A percentile compares a stretch with the other conserved stretches of the same genome.
Conservation (phyloP, 306 rosid species). For the Cicer bijugum region DNA sequence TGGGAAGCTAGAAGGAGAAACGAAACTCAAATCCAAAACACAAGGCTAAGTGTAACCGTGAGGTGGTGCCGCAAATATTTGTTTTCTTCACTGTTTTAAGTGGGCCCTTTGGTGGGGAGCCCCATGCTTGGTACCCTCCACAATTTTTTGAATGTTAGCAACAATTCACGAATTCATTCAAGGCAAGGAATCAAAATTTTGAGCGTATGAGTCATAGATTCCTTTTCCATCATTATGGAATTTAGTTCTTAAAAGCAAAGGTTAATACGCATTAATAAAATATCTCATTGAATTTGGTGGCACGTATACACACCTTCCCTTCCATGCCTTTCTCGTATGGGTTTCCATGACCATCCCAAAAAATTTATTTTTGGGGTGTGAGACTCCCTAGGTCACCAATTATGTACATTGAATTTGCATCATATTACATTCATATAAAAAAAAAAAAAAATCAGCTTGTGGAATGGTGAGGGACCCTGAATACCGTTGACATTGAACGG, state of each 20-base stretch:
- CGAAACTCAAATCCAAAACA: no score
- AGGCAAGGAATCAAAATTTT: constrained; percentile 40
- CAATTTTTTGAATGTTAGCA: constrained; percentile 28
- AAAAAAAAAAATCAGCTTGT: constrained; percentile 22
- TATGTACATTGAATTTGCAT: constrained; percentile 42
- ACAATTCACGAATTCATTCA: constrained; percentile 36
- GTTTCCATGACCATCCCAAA: constrained; percentile 34
- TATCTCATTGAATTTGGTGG: constrained; percentile 37
- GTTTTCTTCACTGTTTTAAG: constrained; percentile 11
- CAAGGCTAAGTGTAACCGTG: no score
- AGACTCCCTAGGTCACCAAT: constrained; percentile 42
- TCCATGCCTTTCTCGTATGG: constrained; percentile 41
- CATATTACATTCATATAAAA: constrained; percentile 6
- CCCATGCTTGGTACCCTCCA: constrained; percentile 10
- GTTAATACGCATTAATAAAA: constrained; percentile 14
- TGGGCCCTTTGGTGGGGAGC: constrained; percentile 39
- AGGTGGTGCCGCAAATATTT: not conserved
- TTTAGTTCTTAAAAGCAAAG: constrained; percentile 40
- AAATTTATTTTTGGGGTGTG: constrained; percentile 24
- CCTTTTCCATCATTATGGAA: constrained; percentile 32
- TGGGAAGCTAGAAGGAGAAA: no score
- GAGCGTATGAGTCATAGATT: constrained; percentile 30
- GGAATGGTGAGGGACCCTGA: constrained; percentile 42
- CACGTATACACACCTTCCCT: constrained; percentile 18
- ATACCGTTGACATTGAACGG: constrained; percentile 40